These are phyloP conservation scores for Kwoniella newhampshirensis DNA, from an alignment of 768 basidiomycete genomes.

Conservation along the genomic window DNA sequence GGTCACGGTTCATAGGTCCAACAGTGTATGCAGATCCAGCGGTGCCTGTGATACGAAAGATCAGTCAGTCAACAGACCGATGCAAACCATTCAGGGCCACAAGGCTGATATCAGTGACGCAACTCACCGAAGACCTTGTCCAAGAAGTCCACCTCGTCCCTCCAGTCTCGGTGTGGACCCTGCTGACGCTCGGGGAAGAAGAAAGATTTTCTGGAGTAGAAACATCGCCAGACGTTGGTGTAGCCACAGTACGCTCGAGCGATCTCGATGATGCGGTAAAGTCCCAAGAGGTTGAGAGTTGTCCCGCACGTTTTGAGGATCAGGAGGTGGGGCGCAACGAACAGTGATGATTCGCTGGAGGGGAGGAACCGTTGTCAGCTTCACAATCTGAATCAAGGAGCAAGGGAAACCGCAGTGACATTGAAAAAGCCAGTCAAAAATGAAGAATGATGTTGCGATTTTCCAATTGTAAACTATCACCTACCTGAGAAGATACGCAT, in stretches of 20 bases:
- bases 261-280: constrained; percentile 92
- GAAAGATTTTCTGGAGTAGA: constrained; percentile 98
- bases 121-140: constrained; percentile 77
- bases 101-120: background rate
- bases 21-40: constrained; percentile 88
- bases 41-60: constrained; percentile 21
- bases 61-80: constrained; percentile 59
- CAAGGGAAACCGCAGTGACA: too few species aligned
- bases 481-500: constrained; percentile 94
- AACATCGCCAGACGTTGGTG: constrained; percentile 72
- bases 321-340: constrained; percentile 88
- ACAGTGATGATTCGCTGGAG: constrained; percentile 92
- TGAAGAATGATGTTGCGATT: too few species aligned
- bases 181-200: constrained; percentile 97
- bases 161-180: constrained; percentile 92
- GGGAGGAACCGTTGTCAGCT: background rate
- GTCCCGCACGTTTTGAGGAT: constrained; percentile 99
- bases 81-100: background rate
- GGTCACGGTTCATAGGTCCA: constrained; percentile 96
- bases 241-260: constrained; percentile 59
- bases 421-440: too few species aligned
- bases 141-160: constrained; percentile 83
- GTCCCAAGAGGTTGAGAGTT: constrained; percentile 91
- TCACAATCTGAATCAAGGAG: too few species aligned
- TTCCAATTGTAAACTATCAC: constrained; percentile 50